phyloP scores from a whole-genome alignment of 169 alveolate species.

The Perkinsus chesapeaki region DNA sequence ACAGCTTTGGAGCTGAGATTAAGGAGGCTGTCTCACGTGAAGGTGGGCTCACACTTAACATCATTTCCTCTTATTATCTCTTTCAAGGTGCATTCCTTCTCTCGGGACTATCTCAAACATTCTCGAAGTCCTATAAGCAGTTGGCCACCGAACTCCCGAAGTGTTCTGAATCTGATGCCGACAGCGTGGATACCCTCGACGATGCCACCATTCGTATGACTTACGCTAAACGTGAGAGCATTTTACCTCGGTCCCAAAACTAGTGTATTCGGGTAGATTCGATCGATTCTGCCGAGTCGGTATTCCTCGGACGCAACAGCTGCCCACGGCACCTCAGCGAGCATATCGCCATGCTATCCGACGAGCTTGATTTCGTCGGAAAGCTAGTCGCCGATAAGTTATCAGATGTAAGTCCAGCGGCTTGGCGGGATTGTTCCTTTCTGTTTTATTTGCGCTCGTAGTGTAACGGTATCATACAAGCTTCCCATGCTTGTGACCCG shows the following conservation, averaged over 20 bases:
- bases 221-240: not conserved
- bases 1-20: not conserved
- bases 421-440: not conserved
- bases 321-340: too few relatives aligned
- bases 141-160: not conserved
- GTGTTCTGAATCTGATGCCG: not conserved
- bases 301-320: not conserved
- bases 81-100: not conserved
- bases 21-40: not conserved
- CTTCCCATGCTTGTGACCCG: constrained; percentile 4
- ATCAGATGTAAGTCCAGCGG: not conserved
- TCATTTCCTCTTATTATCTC: not conserved
- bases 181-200: not conserved
- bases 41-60: not conserved
- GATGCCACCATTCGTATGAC: not conserved
- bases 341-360: too few relatives aligned
- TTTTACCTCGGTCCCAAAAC: too few relatives aligned
- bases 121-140: not conserved
- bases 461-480: constrained; percentile 3
- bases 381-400: not conserved
- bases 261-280: not conserved
- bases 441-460: not conserved
- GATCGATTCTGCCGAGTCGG: not conserved
- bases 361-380: not conserved
- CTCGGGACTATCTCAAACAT: not conserved